Evolutionary conservation across 2,329 filamentous ascomycete species (phyloP).

Genomic region (Cordyceps cateniannulata): DNA sequence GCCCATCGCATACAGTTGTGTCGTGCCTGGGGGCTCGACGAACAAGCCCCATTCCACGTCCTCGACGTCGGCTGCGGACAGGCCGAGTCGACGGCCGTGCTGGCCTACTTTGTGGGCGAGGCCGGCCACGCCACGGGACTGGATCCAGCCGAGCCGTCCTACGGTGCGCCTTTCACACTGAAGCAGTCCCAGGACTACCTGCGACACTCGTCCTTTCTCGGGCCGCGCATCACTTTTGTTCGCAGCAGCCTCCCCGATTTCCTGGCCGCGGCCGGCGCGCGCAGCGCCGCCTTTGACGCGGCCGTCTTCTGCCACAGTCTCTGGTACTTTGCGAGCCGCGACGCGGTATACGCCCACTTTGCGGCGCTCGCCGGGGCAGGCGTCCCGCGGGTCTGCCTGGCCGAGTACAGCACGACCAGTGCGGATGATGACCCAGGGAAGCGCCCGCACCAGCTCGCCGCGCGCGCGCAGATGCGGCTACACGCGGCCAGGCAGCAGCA

Average conservation of each 20-base stretch:
- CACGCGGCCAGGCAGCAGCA: neutral
- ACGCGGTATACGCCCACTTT: neutral
- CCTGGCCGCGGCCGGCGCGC: neutral
- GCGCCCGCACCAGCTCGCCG: neutral
- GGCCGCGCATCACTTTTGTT: neutral
- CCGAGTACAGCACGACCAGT: neutral
- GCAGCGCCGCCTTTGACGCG: neutral
- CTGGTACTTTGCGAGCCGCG: neutral
- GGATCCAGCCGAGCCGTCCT: neutral
- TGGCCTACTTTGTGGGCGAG: neutral
- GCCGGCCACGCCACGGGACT: neutral
- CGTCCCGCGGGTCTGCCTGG: neutral
- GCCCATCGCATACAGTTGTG: neutral
- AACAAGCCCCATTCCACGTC: neutral
- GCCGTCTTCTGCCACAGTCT: neutral
- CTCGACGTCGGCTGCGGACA: neutral
- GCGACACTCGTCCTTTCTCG: neutral
- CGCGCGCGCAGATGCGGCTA: neutral
- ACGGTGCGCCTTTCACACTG: neutral
- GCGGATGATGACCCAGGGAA: neutral
- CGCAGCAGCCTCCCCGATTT: neutral
- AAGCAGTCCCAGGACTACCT: neutral
- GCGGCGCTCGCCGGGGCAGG: neutral
- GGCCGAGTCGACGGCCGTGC: neutral
- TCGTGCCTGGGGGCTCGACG: neutral